Evolutionary conservation across 163 green algal species (phyloP), one percentile per base, ranked within the genome.

Genomic region (Chlamydomonas reinhardtii): DNA sequence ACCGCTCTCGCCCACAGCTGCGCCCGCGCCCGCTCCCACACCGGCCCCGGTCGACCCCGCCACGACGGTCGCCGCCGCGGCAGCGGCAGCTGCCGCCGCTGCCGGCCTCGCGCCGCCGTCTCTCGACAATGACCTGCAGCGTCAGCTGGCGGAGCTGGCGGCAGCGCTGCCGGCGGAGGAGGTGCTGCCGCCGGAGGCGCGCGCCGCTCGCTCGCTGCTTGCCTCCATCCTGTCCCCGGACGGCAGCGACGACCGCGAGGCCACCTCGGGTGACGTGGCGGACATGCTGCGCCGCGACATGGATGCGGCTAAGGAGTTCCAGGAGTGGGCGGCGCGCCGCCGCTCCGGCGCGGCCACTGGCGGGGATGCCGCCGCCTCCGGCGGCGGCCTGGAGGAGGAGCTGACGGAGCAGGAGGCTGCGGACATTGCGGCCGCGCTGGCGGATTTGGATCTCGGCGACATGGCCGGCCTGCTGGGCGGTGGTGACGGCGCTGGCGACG

Each of bases 381-480:
- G 14, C 34, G 61, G 6, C 56, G 75, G n/a, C 4, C 29, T 17
- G 59, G 75, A 22, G 37, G 76, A 73, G 22, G 79, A 27, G 68
- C 52, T 76, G n/a, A 76, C 43, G 1, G 77, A 76, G 77, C n/a
- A 20, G 39, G 77, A 84, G 68, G 65, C 43, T 43, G 77, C 65
- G 31, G 65, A 84, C 48, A 27, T 84, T 19, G 71, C 71, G 48
- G 77, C 77, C 64, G 77, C 77, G 77, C 39, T 84, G 39, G 76
- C 37, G 62, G 37, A 59, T 35, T 9, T 82, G 74, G 48, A 56
- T 56, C 48, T 56, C 19, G 48, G 48, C 48, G 48, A 56, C 48
- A 56, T 56, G 48, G 48, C 48, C 48, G 48, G 48, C 48, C 48
- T 56, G 5, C 9, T 56, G 17, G 48, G 48, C 48, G 48, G 48